Conservation (phyloP, 352 stramenopile genomes). For the Blastocystis sp. region DNA sequence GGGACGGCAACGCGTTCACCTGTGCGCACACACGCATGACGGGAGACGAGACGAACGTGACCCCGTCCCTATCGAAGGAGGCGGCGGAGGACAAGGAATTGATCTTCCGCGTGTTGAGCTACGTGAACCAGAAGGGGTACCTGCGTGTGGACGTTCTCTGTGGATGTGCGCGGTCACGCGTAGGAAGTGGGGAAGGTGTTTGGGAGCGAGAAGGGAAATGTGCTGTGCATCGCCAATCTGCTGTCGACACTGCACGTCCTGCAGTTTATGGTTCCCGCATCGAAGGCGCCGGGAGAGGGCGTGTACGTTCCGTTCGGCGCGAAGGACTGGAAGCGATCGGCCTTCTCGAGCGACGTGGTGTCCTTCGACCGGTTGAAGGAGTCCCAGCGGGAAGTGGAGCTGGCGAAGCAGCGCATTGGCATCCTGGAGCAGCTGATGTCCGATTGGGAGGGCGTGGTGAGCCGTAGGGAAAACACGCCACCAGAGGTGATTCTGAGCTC, state of each 20-base stretch:
- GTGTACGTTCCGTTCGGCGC: not conserved
- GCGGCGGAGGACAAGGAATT: not conserved
- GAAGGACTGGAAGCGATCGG: not conserved
- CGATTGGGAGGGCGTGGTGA: not conserved
- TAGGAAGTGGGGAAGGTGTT: not conserved
- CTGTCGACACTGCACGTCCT: not conserved
- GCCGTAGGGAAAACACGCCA: not conserved
- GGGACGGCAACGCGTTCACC: not conserved
- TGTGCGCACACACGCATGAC: not conserved
- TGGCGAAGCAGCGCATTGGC: not conserved
- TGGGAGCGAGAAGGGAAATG: not conserved
- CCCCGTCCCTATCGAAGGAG: not conserved
- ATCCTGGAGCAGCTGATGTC: not conserved
- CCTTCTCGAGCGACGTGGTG: not conserved
- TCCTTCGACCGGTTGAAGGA: not conserved
- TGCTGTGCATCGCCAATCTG: not conserved
- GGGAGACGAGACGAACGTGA: not conserved
- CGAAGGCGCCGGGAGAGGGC: not conserved
- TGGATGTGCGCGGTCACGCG: not conserved
- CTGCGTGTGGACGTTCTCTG: not conserved
- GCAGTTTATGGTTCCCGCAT: not conserved
- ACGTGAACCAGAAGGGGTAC: not conserved
- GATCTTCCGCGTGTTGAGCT: not conserved
- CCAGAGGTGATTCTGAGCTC: not conserved
- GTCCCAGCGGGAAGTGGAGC: not conserved